These are phyloP conservation scores for Lycium ferocissimum DNA, from an alignment of 257 asterid species.

Conservation along the genomic window DNA sequence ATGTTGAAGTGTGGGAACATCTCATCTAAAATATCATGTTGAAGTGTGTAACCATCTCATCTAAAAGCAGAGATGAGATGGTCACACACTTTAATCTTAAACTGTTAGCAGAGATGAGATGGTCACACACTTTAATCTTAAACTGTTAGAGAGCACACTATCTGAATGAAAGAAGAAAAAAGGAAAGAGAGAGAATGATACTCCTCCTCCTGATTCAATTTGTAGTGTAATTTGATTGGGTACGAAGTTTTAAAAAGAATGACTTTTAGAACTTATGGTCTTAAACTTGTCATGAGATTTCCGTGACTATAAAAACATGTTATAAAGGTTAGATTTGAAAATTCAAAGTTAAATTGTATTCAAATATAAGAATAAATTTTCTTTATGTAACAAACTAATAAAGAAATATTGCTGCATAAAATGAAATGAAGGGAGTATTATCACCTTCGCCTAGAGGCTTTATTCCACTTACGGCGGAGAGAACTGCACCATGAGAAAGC, in stretches of 20 bases:
- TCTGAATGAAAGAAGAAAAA: too few species aligned
- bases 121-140: too few species aligned
- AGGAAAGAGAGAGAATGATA: too few species aligned
- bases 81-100: too few species aligned
- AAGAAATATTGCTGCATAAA: not conserved
- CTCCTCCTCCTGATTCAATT: accelerated
- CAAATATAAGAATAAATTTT: not conserved
- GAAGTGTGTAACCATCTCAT: too few species aligned
- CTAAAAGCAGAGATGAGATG: too few species aligned
- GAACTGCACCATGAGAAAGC: conserved; percentile 46
- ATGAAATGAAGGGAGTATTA: not conserved
- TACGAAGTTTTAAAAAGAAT: not conserved
- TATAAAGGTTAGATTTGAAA: not conserved
- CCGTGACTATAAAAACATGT: not conserved
- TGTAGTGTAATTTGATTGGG: accelerated
- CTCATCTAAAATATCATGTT: too few species aligned
- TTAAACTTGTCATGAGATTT: not conserved
- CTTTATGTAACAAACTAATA: not conserved
- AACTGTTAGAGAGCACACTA: too few species aligned
- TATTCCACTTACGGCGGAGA: conserved; percentile 79
- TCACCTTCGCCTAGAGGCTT: conserved; percentile 33
- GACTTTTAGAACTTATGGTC: not conserved
- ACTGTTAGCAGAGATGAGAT: too few species aligned
- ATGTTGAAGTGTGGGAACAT: too few species aligned
- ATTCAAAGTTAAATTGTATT: not conserved